Percentiles rank a stretch among this genome's conserved stretches.
phyloP scores from a whole-genome alignment of 305 asterid species.

The Fraxinus dipetala region DNA sequence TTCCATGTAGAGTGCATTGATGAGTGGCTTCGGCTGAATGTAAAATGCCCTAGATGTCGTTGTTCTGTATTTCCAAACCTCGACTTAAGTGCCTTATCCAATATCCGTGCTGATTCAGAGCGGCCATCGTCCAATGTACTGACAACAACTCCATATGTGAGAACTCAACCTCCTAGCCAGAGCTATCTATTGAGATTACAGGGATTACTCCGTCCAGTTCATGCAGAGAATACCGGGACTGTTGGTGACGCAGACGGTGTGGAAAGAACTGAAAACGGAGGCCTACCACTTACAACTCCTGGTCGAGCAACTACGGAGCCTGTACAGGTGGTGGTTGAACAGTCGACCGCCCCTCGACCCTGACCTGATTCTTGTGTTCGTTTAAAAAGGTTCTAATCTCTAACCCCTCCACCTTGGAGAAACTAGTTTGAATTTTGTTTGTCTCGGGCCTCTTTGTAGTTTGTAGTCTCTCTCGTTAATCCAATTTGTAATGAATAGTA shows the following conservation, averaged over 20 bases:
- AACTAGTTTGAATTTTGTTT: not conserved
- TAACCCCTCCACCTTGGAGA: not conserved
- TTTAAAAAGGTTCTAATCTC: not conserved
- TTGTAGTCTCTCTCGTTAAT: not conserved
- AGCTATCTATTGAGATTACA: constrained; percentile 74
- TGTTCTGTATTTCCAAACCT: constrained; percentile 93
- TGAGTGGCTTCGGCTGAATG: constrained; percentile 89
- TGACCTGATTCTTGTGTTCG: constrained; percentile 19
- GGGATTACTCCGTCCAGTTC: constrained; percentile 63
- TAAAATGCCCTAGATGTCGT: constrained; percentile 96
- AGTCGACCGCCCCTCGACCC: constrained; percentile 29
- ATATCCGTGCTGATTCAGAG: constrained; percentile 61
- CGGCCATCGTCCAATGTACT: constrained; percentile 44
- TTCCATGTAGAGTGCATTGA: constrained; percentile 97
- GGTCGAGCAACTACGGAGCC: constrained; percentile 30
- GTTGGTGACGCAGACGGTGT: constrained; percentile 34
- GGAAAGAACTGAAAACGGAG: constrained; percentile 35
- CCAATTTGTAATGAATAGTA: not conserved
- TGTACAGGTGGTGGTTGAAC: constrained; percentile 52
- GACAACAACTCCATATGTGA: constrained; percentile 56
- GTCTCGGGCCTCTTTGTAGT: not conserved
- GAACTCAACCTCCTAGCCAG: constrained; percentile 75
- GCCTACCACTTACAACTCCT: constrained; percentile 14
- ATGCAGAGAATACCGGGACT: constrained; percentile 37
- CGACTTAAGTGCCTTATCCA: constrained; percentile 78